phyloP scores from a whole-genome alignment of 2,329 filamentous ascomycete genomes.

The Akanthomyces muscarius region DNA sequence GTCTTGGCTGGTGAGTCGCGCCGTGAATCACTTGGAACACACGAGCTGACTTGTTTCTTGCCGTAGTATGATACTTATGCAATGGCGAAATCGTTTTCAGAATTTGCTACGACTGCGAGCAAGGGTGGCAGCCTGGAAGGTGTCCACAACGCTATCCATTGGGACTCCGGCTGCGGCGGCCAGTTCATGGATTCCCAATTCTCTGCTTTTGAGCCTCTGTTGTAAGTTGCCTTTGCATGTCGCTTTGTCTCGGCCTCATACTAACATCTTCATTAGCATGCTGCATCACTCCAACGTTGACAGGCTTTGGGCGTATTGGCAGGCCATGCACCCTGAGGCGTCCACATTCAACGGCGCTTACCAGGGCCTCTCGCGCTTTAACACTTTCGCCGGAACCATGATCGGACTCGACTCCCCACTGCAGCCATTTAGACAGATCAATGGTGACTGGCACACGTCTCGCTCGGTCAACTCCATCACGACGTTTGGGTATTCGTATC shows the following conservation, averaged over 20 bases:
- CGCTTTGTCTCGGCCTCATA: not conserved
- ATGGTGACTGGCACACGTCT: constrained; percentile 41
- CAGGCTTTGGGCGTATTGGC: constrained; percentile 56
- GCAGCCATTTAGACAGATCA: constrained; percentile 45
- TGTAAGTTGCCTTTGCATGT: constrained; percentile 27
- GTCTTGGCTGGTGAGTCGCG: constrained; percentile 32
- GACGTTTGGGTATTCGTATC: constrained; percentile 37
- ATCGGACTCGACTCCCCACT: constrained; percentile 43
- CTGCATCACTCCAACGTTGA: constrained; percentile 57
- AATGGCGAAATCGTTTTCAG: constrained; percentile 31
- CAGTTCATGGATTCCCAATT: constrained; percentile 38
- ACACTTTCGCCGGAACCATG: constrained; percentile 34
- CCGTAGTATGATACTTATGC: constrained; percentile 40
- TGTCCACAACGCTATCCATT: constrained; percentile 41
- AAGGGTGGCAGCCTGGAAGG: constrained; percentile 39
- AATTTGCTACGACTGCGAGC: constrained; percentile 33
- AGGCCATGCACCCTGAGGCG: constrained; percentile 38
- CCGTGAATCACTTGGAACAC: not conserved
- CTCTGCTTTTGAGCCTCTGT: constrained; percentile 44
- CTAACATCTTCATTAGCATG: constrained; percentile 28
- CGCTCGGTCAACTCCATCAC: constrained; percentile 30
- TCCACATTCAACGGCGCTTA: constrained; percentile 35
- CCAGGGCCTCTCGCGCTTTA: constrained; percentile 35
- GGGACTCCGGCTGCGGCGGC: constrained; percentile 36
- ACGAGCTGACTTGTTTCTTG: not conserved